phyloP scores from a whole-genome alignment of 805 yeast genomes.

The Wilhelminamyces savonicus region DNA sequence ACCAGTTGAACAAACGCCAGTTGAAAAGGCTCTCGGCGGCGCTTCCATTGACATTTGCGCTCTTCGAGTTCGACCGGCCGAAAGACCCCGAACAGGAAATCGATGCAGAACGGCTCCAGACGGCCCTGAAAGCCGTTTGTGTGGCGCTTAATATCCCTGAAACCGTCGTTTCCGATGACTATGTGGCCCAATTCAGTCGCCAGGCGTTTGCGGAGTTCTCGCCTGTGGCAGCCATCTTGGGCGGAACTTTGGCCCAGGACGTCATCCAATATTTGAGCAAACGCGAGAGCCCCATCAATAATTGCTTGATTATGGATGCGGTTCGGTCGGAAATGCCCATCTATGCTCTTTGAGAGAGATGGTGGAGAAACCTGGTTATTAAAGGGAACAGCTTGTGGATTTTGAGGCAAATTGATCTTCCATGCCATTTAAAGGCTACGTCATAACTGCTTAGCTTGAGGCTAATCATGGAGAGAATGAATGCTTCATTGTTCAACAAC shows the following conservation, averaged over 20 bases:
- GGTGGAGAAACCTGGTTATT: no score
- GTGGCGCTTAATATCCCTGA: slow-evolving; percentile 33
- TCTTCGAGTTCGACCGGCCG: slow-evolving; percentile 38
- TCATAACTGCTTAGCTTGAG: no score
- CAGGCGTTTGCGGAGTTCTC: slow-evolving; percentile 64
- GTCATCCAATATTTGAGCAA: slow-evolving; percentile 74
- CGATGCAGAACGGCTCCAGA: slow-evolving; percentile 22
- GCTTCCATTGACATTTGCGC: slow-evolving; percentile 54
- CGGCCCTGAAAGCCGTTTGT: slow-evolving; percentile 24
- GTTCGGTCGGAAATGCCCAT: slow-evolving; percentile 70
- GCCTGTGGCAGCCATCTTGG: slow-evolving; percentile 81
- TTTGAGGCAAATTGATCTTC: no score
- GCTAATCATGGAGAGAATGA: no score
- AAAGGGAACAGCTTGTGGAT: no score
- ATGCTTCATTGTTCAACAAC: no score
- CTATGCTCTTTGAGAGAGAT: slow-evolving; percentile 31
- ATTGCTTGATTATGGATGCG: slow-evolving; percentile 74
- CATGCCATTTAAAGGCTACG: no score
- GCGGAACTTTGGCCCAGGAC: slow-evolving; percentile 89
- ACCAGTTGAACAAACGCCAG: slow-evolving; percentile 38
- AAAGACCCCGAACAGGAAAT: slow-evolving; percentile 14
- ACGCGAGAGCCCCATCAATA: slow-evolving; percentile 76
- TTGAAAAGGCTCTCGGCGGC: slow-evolving; percentile 48
- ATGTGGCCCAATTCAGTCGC: slow-evolving; percentile 32
- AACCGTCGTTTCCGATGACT: slow-evolving; percentile 36